Base-by-base conservation (phyloP, 2,329 filamentous ascomycete genomes). In the Penicillium concentricum region DNA sequence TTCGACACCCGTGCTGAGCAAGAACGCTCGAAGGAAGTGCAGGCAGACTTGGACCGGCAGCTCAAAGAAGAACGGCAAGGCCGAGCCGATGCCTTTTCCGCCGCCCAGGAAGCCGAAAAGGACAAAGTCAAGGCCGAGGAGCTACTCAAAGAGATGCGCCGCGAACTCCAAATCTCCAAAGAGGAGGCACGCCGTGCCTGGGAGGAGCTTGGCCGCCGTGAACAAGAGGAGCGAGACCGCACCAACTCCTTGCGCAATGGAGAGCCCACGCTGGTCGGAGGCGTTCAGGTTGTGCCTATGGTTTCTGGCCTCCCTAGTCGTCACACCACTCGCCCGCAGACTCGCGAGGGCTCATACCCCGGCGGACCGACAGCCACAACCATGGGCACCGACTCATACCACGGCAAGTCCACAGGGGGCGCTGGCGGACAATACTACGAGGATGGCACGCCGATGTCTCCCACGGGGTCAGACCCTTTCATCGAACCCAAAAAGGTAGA, bases 221-320 rank as follows among this genome's bases (percentile, higher is more conserved):
- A 97, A 74, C 91, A 97, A 70, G 91, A 95, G 74, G 93, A 97
- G 74, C 86, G 93, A 6, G 92, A 97, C 61, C 85, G 91, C 44
- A 94, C 90, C 2, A 82, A 86, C 28, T 92, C 91, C n/a, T 79
- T 99, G 24, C 87, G 94, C 67, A 89, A 90, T 61, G 94, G 94
- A 7, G 87, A 92, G 58, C 90, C 93, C 15, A 97, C 92, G 1
- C 81, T 95, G 47, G 90, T 99, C 9, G 92, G 92, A 47, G 93
- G 93, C 41, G 91, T 97, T 13, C 92, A 97, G 69, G 94, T 99
- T 13, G 90, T 97, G 18, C 94, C 94, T 7, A 96, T 95, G 90
- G 87, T 87, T 44, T 87, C 89, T 63, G 87, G 87, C 10, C 81
- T 87, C 13, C 81, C 83, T 3, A 84, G 82, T 67, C 82, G 81